Percentiles rank a stretch among this genome's conserved stretches.
These are phyloP conservation scores for Lobosporangium transversale DNA, from an alignment of 192 early-diverging fungal species.

Conservation along the genomic window DNA sequence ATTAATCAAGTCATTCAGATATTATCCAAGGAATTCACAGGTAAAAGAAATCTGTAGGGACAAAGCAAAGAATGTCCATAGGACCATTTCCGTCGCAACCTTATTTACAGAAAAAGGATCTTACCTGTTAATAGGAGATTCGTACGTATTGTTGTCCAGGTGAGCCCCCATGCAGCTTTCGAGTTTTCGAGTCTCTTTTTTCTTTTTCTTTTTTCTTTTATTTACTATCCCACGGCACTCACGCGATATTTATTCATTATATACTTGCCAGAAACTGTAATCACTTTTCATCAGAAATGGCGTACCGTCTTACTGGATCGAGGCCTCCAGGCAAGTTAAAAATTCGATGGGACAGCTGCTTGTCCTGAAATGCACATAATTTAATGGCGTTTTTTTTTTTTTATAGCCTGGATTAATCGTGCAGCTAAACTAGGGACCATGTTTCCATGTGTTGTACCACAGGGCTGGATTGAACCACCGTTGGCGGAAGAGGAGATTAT, in stretches of 20 bases:
- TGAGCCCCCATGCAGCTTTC: no score
- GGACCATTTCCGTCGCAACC: no score
- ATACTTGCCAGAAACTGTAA: slow-evolving; percentile 45
- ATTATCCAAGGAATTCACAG: slow-evolving; percentile 51
- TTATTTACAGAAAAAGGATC: no score
- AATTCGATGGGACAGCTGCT: no score
- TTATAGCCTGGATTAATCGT: slow-evolving; percentile 57
- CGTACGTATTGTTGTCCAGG: slow-evolving; percentile 41
- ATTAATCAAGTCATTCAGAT: slow-evolving; percentile 46
- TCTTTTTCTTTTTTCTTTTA: no score
- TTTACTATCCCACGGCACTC: no score
- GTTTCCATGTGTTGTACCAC: slow-evolving; percentile 58
- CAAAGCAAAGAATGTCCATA: no score
- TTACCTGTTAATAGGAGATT: slow-evolving; percentile 49
- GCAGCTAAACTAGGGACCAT: slow-evolving; percentile 58
- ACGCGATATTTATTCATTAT: no score
- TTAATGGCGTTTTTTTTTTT: no score
- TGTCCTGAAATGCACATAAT: no score
- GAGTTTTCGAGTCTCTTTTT: no score
- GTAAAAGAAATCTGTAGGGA: not conserved
- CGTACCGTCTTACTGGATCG: slow-evolving; percentile 39
- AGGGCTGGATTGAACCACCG: slow-evolving; percentile 57
- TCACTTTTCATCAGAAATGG: slow-evolving; percentile 52
- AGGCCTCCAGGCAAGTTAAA: slow-evolving; percentile 39
- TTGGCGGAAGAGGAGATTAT: slow-evolving; percentile 36